Conservation (phyloP, 305 asterid genomes). For the Andrographis paniculata region DNA sequence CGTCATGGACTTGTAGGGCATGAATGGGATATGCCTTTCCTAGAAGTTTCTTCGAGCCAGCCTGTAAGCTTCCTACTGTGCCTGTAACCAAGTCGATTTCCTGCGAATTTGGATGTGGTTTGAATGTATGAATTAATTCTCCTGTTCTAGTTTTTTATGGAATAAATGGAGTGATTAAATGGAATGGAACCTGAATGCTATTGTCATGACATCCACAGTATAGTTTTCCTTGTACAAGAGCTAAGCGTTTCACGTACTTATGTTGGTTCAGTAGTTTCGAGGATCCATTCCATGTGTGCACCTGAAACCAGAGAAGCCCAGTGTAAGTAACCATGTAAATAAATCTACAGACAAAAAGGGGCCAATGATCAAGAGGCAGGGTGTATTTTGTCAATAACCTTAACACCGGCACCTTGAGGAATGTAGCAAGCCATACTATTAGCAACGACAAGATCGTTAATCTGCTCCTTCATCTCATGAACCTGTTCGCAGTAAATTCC, state of each 20-base stretch:
- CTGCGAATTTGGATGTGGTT: conserved; percentile 34
- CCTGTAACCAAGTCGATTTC: conserved; percentile 71
- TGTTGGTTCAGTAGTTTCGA: conserved; percentile 50
- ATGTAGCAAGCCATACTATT: conserved; percentile 66
- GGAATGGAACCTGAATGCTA: conserved; percentile 62
- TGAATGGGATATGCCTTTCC: conserved; percentile 54
- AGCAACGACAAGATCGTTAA: conserved; percentile 51
- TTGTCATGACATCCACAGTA: conserved; percentile 76
- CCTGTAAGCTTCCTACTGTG: conserved; percentile 54
- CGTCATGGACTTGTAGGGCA: conserved; percentile 57
- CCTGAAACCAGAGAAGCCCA: conserved; percentile 28
- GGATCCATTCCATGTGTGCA: conserved; percentile 64
- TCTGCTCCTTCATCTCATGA: conserved; percentile 71
- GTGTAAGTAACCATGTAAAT: not conserved
- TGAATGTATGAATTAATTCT: not conserved
- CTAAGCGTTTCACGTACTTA: conserved; percentile 52
- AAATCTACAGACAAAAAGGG: too few species aligned
- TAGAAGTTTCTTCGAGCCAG: conserved; percentile 57
- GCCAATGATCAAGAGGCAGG: not conserved
- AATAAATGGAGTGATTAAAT: not conserved
- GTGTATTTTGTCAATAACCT: conserved; percentile 29
- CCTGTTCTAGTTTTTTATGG: not conserved
- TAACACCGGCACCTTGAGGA: conserved; percentile 78
- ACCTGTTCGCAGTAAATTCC: conserved; percentile 56
- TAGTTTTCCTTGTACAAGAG: conserved; percentile 56